A percentile compares a stretch with the other conserved stretches of the same genome.
phyloP scores from a whole-genome alignment of 768 basidiomycete genomes.

The Udeniomyces megalosporus region DNA sequence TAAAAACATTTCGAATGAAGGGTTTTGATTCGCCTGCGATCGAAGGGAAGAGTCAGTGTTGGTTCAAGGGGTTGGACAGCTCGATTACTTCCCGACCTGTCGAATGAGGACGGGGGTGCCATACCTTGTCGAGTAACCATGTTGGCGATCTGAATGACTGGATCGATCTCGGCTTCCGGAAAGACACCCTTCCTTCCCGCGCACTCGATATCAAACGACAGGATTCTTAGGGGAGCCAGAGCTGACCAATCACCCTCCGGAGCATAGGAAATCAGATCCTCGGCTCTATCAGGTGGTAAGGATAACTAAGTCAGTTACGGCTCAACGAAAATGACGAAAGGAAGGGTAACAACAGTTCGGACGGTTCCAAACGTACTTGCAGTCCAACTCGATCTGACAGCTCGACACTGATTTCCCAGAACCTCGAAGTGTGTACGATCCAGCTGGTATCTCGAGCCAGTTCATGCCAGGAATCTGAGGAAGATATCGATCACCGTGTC shows the following conservation, averaged over 20 bases:
- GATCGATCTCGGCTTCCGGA: constrained; percentile 75
- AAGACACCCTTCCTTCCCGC: constrained; percentile 95
- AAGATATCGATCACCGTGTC: too few relatives aligned
- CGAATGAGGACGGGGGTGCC: constrained; percentile 11
- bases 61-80: too few relatives aligned
- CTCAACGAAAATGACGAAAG: background rate
- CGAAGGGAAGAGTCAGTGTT: background rate
- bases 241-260: constrained; percentile 86
- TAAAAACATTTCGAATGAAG: constrained; percentile 92
- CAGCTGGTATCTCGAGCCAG: constrained; percentile 85
- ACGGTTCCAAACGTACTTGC: constrained; percentile 39
- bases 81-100: background rate
- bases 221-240: constrained; percentile 78
- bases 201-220: constrained; percentile 98
- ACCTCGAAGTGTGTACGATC: constrained; percentile 53
- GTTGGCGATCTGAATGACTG: constrained; percentile 95
- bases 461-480: constrained; percentile 89
- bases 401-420: constrained; percentile 48
- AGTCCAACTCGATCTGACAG: constrained; percentile 75
- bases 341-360: background rate
- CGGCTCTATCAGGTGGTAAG: constrained; percentile 40
- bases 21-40: constrained; percentile 67
- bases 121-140: constrained; percentile 98
- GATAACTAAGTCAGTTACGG: background rate
- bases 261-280: constrained; percentile 71